phyloP scores from a whole-genome alignment of 192 early-diverging fungal genomes.

The Backusella tarrabulga region DNA sequence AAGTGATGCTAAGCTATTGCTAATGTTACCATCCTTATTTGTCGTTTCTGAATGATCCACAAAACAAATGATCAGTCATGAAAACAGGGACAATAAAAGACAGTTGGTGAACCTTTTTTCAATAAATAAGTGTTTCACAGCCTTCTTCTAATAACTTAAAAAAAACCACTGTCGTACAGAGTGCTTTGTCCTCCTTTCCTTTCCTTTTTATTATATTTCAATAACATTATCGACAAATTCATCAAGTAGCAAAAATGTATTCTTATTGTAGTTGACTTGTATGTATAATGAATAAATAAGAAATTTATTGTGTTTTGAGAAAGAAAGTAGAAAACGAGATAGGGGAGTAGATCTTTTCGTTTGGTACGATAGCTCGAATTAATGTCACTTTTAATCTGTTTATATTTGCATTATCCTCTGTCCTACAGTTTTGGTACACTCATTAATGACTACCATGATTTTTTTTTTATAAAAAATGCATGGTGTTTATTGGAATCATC shows the following conservation, averaged over 20 bases:
- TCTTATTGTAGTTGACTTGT: too few relatives aligned
- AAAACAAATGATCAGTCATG: slow-evolving; percentile 5
- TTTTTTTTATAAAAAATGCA: too few relatives aligned
- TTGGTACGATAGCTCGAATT: too few relatives aligned
- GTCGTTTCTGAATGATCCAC: not conserved
- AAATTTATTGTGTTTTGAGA: too few relatives aligned
- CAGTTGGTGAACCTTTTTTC: not conserved
- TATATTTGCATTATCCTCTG: not conserved
- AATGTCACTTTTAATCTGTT: too few relatives aligned
- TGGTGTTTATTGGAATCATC: too few relatives aligned
- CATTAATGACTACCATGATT: too few relatives aligned
- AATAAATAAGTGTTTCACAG: not conserved
- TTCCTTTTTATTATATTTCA: not conserved
- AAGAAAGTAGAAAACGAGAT: too few relatives aligned
- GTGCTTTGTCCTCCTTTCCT: not conserved
- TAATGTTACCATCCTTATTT: not conserved
- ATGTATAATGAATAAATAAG: too few relatives aligned
- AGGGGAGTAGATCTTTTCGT: too few relatives aligned
- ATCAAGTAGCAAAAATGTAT: too few relatives aligned
- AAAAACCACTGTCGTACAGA: not conserved
- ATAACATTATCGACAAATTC: not conserved
- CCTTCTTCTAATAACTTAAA: not conserved
- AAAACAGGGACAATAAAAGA: not conserved
- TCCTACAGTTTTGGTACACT: not conserved
- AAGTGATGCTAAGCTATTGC: not conserved